A percentile compares a stretch with the other conserved stretches of the same genome.
Conservation (phyloP, 805 yeast species). For the Yarrowia sp. region DNA sequence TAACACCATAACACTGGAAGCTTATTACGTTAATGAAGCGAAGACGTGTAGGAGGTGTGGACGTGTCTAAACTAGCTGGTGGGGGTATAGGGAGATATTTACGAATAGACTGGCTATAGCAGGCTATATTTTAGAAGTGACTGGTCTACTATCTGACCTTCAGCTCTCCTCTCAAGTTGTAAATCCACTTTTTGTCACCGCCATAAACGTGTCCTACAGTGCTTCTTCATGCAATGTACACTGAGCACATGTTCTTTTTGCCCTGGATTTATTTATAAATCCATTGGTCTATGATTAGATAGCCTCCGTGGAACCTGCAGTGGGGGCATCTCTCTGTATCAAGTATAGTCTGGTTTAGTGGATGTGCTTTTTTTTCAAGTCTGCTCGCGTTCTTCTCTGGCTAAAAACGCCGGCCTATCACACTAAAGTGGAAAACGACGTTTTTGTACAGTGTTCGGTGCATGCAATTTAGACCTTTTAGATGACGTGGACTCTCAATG, state of each 20-base stretch:
- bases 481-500: conserved; percentile 3
- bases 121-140: not conserved
- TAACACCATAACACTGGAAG: conserved; percentile 33
- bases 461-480: conserved; percentile 14
- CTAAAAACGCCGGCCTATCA: not conserved
- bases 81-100: too few relatives aligned
- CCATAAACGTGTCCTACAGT: not conserved
- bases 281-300: conserved; percentile 5
- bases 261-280: conserved; percentile 19
- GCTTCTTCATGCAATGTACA: conserved; percentile 18
- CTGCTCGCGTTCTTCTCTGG: too few relatives aligned
- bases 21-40: conserved; percentile 27
- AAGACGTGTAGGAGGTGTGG: conserved; percentile 17
- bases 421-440: not conserved
- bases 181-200: too few relatives aligned
- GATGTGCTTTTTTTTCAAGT: too few relatives aligned
- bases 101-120: too few relatives aligned
- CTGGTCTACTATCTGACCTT: too few relatives aligned
- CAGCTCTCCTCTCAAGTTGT: too few relatives aligned
- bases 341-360: not conserved
- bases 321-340: not conserved
- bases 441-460: conserved; percentile 23
- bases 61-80: not conserved
- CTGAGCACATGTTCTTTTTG: conserved; percentile 12
- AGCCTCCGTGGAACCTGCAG: not conserved